Evolutionary conservation across 345 rosid species (phyloP), one percentile per base, ranked within the genome.

Genomic region (Moricandia arvensis): DNA sequence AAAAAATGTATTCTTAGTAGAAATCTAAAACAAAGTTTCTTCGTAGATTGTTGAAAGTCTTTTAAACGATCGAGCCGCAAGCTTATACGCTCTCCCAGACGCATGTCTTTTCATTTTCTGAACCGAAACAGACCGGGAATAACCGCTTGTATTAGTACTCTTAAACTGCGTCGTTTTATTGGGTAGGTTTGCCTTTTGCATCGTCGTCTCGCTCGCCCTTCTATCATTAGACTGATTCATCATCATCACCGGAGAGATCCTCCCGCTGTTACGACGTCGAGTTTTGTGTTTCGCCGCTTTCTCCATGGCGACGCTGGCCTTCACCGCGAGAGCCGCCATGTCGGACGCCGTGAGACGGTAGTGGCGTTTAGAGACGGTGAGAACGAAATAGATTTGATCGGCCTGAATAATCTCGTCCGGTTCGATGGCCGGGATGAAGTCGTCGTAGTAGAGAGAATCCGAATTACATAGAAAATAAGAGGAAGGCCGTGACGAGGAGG

Each of bases 291-390:
- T 82, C 9, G 78, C 66, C 4, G 79, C 77, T 7, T 77, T 87
- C 65, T 84, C 86, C 41, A 93, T 74, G 12, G 98, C 93, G 12
- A 84, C 71, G 86, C 89, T 85, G 18, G 96, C 97, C 74, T 87
- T 91, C 26, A 93, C 97, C 1, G 98, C 97, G 27, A 91, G 79
- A 34, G 91, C 94, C 1, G 94, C 98, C 98, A 93, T 93, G 37
- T 88, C 97, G 1, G 87, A 76, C 6, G 98, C 87, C 2, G 87
- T 64, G 51, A 93, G 66, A 33, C 80, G 85, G 69, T 80, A 70
- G 15, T 77, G 84, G 4, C 88, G 94, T 84, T 85, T 91, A 16
- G 96, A 85, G 9, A 59, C 27, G 0, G 94, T 93, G n/a, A 93
- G 86, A 37, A 91, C 81, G 63, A 90, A 93, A 66, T 90, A 93